Evolutionary conservation across 495 filamentous ascomycete genomes (phyloP).

Genomic region (Penicillium goetzii): DNA sequence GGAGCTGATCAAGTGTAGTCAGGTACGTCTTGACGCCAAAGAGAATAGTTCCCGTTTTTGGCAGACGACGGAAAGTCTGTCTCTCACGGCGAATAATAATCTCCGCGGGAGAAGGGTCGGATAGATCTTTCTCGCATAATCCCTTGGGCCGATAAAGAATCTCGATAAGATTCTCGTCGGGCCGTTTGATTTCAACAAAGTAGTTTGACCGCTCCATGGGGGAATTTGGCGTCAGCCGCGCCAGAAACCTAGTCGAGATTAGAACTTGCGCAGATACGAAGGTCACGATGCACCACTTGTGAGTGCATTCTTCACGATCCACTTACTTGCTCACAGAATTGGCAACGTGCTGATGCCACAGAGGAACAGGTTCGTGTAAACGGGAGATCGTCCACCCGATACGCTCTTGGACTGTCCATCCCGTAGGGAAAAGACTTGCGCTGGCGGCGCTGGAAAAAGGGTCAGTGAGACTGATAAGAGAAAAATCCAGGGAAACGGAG

Average conservation of each 20-base stretch:
- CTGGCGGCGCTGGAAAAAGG: slow-evolving; percentile 49
- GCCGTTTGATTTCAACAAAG: slow-evolving; percentile 54
- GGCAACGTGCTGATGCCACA: slow-evolving; percentile 58
- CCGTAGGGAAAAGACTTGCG: slow-evolving; percentile 60
- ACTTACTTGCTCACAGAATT: slow-evolving; percentile 57
- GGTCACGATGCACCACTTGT: background rate
- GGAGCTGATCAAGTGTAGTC: slow-evolving; percentile 49
- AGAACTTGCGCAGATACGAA: background rate
- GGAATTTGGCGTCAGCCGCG: slow-evolving; percentile 47
- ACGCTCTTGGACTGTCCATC: slow-evolving; percentile 58
- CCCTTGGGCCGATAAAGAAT: slow-evolving; percentile 43
- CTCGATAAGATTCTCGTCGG: slow-evolving; percentile 47
- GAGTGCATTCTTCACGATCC: background rate
- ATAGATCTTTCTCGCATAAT: slow-evolving; percentile 39
- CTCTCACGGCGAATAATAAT: slow-evolving; percentile 57
- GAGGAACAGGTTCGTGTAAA: slow-evolving; percentile 55
- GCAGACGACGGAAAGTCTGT: slow-evolving; percentile 58
- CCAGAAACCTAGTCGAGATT: slow-evolving; percentile 46
- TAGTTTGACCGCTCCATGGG: slow-evolving; percentile 60
- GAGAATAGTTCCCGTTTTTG: slow-evolving; percentile 50
- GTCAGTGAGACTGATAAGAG: slow-evolving; percentile 11
- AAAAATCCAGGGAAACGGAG: background rate
- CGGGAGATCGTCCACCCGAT: slow-evolving; percentile 59
- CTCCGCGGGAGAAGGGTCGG: slow-evolving; percentile 39
- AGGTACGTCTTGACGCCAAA: slow-evolving; percentile 61